Conservation (phyloP, 192 early-diverging fungal genomes). For the Gigaspora rosea region DNA sequence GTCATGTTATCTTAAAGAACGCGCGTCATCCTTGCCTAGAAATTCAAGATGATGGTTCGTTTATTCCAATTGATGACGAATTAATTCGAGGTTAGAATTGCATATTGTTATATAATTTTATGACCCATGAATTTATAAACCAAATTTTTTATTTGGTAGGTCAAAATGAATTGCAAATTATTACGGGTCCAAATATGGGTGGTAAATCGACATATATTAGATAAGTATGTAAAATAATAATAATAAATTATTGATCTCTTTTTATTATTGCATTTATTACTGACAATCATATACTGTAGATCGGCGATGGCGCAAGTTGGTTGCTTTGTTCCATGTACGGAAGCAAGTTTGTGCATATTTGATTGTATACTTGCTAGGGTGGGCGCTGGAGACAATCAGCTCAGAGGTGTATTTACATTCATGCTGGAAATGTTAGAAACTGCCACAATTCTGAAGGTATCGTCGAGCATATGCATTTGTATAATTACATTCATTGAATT, state of each 20-base stretch:
- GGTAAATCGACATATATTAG: constrained; percentile 98
- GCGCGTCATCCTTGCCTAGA: constrained; percentile 94
- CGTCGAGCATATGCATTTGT: too few species aligned
- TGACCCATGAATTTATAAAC: constrained; percentile 9
- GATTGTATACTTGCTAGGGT: constrained; percentile 91
- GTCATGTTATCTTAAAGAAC: constrained; percentile 66
- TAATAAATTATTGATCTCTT: constrained; percentile 11
- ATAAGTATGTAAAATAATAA: constrained; percentile 54
- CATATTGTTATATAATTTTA: neutral
- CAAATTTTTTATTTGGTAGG: constrained; percentile 36
- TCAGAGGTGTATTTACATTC: constrained; percentile 93
- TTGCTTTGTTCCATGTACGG: constrained; percentile 88
- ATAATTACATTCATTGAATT: too few species aligned
- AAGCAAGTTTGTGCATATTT: constrained; percentile 73
- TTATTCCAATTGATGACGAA: constrained; percentile 92
- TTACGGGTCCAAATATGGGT: constrained; percentile 98
- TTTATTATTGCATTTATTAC: too few species aligned
- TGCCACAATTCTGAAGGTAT: constrained; percentile 80
- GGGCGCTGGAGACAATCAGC: constrained; percentile 90
- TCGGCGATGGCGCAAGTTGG: constrained; percentile 95
- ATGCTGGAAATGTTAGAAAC: constrained; percentile 97
- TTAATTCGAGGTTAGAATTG: constrained; percentile 60
- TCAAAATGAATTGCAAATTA: constrained; percentile 78
- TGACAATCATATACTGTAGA: too few species aligned
- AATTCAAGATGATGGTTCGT: constrained; percentile 84